Base-by-base conservation (phyloP, 306 rosid genomes). In the Adenanthera pavonina region DNA sequence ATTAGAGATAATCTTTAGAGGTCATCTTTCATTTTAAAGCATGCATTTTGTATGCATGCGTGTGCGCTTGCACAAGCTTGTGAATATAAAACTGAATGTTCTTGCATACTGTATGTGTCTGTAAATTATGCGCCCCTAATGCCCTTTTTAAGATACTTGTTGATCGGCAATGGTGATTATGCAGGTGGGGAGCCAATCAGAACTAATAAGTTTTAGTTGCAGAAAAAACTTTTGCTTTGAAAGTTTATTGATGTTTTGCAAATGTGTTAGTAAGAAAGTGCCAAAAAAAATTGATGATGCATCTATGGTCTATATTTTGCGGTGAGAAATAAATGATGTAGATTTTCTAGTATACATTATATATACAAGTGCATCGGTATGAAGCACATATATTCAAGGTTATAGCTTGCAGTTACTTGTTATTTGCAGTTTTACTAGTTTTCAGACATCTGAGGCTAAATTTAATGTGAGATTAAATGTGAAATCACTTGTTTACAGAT, bases 161-260 rank as follows among this genome's bases (percentile, higher is more conserved):
- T 69, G 81, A 71, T 54, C 25, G 30, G 13, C 71, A 33, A 33
- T 30, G 67, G 72, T 72, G 71, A 72, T 77, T 47, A 66, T 68
- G 61, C 65, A 15, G 62, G 20, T 38, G 25, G 47, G 40, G 35
- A 8, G 78, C 75, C 35, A 14, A 13, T 57, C 61, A 20, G 38
- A 78, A 71, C 33, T 79, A 33, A 2, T 17, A 20, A n/a, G 10
- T 82, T 66, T 41, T 57, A 19, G 43, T 30, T 56, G 62, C 74
- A 54, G 16, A 54, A 80, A 35, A 9, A 33, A n/a, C n/a, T 33
- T 56, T 41, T 76, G 77, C 14, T 57, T 7, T 57, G 3, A 19
- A 57, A 57, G 3, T 7, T 19, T 57, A 8, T 20, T 19, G 64
- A 57, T 8, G 35, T n/a, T 44, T 20, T 74, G 34, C 78, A 40